Percentiles rank a stretch among this genome's conserved stretches.
Conservation (phyloP, 2,329 filamentous ascomycete genomes). For the Salinomyces thailandicus region DNA sequence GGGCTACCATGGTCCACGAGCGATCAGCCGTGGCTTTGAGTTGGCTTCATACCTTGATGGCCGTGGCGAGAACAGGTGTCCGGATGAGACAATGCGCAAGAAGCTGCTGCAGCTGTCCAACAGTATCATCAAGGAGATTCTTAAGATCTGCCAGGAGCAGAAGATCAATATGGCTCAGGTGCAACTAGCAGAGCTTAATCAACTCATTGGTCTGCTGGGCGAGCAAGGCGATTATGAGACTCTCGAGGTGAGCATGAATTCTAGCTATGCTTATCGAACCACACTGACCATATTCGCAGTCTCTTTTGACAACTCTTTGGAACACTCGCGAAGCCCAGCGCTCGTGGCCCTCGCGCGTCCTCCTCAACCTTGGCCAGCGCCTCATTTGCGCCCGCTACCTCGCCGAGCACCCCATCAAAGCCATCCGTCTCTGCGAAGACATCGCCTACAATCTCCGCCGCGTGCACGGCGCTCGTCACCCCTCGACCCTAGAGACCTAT, state of each 20-base stretch:
- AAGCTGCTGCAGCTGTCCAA: constrained; percentile 31
- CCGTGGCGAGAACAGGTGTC: constrained; percentile 24
- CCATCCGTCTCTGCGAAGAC: constrained; percentile 41
- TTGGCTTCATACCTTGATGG: constrained; percentile 37
- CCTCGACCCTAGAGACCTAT: constrained; percentile 40
- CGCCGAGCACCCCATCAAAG: constrained; percentile 34
- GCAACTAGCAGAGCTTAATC: constrained; percentile 35
- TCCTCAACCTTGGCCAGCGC: constrained; percentile 43
- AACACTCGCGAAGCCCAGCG: constrained; percentile 36
- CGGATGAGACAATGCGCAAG: constrained; percentile 26
- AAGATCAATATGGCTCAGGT: constrained; percentile 37
- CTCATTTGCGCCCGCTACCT: constrained; percentile 45
- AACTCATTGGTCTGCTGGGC: constrained; percentile 38
- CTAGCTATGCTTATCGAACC: background rate
- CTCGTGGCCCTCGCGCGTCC: constrained; percentile 35
- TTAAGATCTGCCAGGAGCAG: constrained; percentile 32
- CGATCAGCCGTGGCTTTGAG: constrained; percentile 36
- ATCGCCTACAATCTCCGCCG: constrained; percentile 47
- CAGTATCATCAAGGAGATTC: constrained; percentile 32
- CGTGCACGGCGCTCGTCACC: constrained; percentile 40
- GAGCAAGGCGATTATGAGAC: constrained; percentile 39
- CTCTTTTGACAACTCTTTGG: constrained; percentile 36
- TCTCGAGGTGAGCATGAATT: constrained; percentile 26
- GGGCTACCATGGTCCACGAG: constrained; percentile 31
- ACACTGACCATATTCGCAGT: background rate